Base-by-base conservation (phyloP, 176 grass and related monocot species). In the Bonia amplexicaulis region DNA sequence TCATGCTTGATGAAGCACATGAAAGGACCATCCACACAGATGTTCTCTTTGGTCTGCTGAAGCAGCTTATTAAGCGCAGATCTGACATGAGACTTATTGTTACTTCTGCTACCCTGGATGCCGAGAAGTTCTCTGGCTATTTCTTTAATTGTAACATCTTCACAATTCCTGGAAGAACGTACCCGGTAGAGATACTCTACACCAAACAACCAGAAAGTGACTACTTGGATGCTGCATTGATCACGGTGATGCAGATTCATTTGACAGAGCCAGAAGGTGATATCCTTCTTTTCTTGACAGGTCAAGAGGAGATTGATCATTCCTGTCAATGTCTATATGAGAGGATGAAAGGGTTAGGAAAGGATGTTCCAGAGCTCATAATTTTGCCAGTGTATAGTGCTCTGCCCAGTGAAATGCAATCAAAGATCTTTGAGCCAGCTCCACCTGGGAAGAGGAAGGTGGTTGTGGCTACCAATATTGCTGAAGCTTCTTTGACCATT, bases 121-220 rank as follows among this genome's bases (percentile, higher is more conserved):
- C 95, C 93, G 95, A 98, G 84, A 98, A 98, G 80, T 98, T 98
- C 76, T 98, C 95, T 31, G 95, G 95, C 22, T 98, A 98, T 71
- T 98, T 98, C 52, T 98, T 95, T 58, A 93, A 95, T 71, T 98
- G 95, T 72, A 98, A 95, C 69, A 98, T 98, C 61, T 98, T 98
- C 85, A 98, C 95, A 0, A 98, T 98, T 90, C 95, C 95, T 33
- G 95, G 95, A 75, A 91, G 95, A 86, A 98, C 93, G 19, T 95
- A 93, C 61, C 95, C 95, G 9, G 95, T 98, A 80, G 95, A 98
- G 82, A 98, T 98, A 91, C 85, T 98, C 7, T 95, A 98, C 73
- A 92, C 95, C 11, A 95, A 95, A 87, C 93, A 98, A 67, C 89
- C 95, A 6, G 93, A 98, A 83, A 90, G 93, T 59, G 95, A 95